phyloP scores from a whole-genome alignment of 345 rosid genomes.

The Ricinus communis region DNA sequence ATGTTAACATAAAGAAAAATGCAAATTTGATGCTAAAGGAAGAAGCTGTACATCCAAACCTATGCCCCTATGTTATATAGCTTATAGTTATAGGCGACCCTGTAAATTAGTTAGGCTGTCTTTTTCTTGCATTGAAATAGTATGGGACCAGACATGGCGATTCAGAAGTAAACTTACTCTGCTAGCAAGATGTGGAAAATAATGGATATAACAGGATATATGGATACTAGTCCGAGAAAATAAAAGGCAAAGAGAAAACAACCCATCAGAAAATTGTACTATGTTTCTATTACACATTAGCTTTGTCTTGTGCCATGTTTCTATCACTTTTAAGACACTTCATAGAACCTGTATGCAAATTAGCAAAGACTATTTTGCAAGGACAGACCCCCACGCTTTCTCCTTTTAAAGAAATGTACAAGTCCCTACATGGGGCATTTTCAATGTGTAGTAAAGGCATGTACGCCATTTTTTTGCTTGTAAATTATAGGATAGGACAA shows the following conservation, averaged over 20 bases:
- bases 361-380: neutral
- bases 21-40: neutral
- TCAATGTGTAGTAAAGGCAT: too few species aligned
- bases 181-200: neutral
- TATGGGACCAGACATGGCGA: neutral
- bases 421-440: neutral
- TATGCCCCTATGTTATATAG: neutral
- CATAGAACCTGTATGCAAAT: neutral
- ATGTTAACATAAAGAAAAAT: neutral
- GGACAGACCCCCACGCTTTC: neutral
- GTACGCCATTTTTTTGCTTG: neutral
- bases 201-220: neutral
- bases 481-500: neutral
- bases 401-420: neutral
- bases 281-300: neutral
- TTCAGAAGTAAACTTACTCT: neutral
- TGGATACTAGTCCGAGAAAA: neutral
- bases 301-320: neutral
- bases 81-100: neutral
- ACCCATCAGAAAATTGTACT: neutral
- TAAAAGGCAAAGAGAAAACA: constrained; percentile 3
- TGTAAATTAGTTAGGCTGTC: constrained; percentile 8
- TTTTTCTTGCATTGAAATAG: neutral
- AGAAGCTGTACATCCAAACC: neutral
- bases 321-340: neutral